Percentiles rank a stretch among this genome's conserved stretches.
phyloP scores from a whole-genome alignment of 2,329 filamentous ascomycete genomes.

The Zasmidium citrigriseum region DNA sequence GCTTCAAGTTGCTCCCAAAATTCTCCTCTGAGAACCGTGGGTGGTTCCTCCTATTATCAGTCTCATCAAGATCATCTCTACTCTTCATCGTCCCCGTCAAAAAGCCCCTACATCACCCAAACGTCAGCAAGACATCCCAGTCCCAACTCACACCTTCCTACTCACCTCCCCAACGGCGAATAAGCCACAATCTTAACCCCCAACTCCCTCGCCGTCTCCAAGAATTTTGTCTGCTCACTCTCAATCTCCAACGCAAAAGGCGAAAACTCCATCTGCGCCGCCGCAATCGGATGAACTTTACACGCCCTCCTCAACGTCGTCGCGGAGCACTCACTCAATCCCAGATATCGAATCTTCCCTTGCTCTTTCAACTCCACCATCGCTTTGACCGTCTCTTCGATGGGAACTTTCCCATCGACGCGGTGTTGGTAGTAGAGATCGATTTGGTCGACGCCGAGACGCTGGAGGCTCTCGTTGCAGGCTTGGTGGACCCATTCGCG shows the following conservation, averaged over 20 bases:
- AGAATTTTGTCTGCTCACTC: slow-evolving; percentile 39
- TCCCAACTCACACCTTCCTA: too few relatives aligned
- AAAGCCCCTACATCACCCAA: slow-evolving; percentile 46
- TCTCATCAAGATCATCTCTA: slow-evolving; percentile 39
- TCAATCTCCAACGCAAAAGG: slow-evolving; percentile 55
- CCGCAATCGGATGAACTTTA: slow-evolving; percentile 51
- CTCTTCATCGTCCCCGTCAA: slow-evolving; percentile 45
- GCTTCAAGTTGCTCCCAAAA: slow-evolving; percentile 34
- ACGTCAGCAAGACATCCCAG: too few relatives aligned
- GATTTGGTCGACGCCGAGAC: slow-evolving; percentile 41
- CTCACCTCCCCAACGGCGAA: slow-evolving; percentile 42
- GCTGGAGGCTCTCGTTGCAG: slow-evolving; percentile 38
- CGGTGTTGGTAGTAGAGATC: slow-evolving; percentile 50
- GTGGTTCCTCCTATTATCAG: slow-evolving; percentile 31
- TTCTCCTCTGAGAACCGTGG: slow-evolving; percentile 34
- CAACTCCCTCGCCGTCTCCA: slow-evolving; percentile 50
- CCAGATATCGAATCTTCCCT: slow-evolving; percentile 57
- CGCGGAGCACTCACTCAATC: slow-evolving; percentile 52
- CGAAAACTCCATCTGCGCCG: slow-evolving; percentile 57
- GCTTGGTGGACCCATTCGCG: slow-evolving; percentile 39
- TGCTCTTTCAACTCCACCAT: slow-evolving; percentile 50
- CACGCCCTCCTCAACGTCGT: slow-evolving; percentile 53
- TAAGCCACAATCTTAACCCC: slow-evolving; percentile 46
- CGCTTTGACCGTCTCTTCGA: slow-evolving; percentile 47
- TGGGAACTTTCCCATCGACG: slow-evolving; percentile 44